These are phyloP conservation scores for Lachancea fermentati DNA, from an alignment of 805 yeast species.

Conservation along the genomic window DNA sequence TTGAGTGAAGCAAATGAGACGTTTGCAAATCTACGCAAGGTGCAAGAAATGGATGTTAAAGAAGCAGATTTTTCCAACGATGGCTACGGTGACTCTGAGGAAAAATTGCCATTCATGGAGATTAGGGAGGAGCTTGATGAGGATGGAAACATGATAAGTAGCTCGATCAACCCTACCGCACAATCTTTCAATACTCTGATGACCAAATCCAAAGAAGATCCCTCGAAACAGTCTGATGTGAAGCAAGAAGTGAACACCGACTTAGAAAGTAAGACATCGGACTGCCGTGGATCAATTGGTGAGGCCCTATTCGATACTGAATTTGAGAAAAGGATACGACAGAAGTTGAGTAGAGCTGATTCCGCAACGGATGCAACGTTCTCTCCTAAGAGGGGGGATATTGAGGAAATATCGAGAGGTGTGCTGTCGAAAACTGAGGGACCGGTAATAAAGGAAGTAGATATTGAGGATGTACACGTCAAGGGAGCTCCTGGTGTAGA, in stretches of 20 bases:
- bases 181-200: neutral
- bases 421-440: neutral
- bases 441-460: constrained; percentile 11
- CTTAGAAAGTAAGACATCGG: too few relatives aligned
- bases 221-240: too few relatives aligned
- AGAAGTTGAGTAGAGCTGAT: too few relatives aligned
- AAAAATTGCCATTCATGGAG: constrained; percentile 66
- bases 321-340: neutral
- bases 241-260: too few relatives aligned
- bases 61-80: neutral
- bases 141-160: constrained; percentile 56
- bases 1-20: constrained; percentile 38
- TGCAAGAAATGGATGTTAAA: constrained; percentile 4
- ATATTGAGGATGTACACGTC: constrained; percentile 9
- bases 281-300: too few relatives aligned
- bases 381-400: too few relatives aligned
- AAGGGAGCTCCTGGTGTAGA: constrained; percentile 4
- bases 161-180: constrained; percentile 5
- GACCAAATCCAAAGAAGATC: neutral
- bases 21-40: constrained; percentile 22
- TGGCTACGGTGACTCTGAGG: constrained; percentile 29
- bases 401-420: neutral
- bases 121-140: constrained; percentile 82
- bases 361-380: too few relatives aligned
- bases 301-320: neutral